Percentiles rank a stretch among this genome's conserved stretches.
phyloP scores from a whole-genome alignment of 768 basidiomycete genomes.

The Multifurca ochricompacta region DNA sequence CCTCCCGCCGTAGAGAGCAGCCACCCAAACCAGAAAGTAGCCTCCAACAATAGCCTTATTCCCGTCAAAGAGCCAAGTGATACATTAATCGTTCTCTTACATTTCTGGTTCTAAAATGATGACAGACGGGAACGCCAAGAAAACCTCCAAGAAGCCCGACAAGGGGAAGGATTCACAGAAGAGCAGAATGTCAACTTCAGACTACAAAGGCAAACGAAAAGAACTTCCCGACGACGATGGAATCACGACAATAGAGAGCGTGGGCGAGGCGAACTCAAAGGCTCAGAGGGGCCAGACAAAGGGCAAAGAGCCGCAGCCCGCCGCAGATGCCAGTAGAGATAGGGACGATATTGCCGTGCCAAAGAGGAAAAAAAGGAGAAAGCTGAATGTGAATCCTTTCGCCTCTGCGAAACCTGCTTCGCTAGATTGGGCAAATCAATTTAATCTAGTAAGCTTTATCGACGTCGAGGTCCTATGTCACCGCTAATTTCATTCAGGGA shows the following conservation, averaged over 20 bases:
- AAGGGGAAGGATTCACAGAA: conserved; percentile 13
- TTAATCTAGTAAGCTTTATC: conserved; percentile 10
- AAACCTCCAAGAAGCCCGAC: conserved; percentile 12
- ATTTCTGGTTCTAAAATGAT: background rate
- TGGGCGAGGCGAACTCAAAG: background rate
- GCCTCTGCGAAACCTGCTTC: conserved; percentile 6
- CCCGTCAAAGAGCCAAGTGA: background rate
- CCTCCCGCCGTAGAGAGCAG: background rate
- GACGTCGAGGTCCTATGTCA: background rate
- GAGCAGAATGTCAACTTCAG: conserved; percentile 1
- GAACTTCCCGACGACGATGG: conserved; percentile 24
- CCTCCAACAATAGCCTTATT: background rate
- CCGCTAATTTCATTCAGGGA: conserved; percentile 10
- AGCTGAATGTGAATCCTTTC: conserved; percentile 17
- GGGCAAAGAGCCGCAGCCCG: background rate
- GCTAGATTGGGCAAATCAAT: conserved; percentile 17
- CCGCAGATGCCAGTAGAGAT: conserved; percentile 2
- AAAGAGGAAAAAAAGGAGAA: conserved; percentile 20
- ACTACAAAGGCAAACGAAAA: conserved; percentile 35
- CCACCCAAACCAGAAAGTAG: background rate
- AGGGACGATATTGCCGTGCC: conserved; percentile 3
- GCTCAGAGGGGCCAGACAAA: background rate
- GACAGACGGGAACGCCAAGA: conserved; percentile 2
- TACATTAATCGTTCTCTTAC: background rate
- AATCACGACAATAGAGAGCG: conserved; percentile 8